These are phyloP conservation scores for Tritrichomonas foetus DNA, from an alignment of 208 protist species.

Conservation along the genomic window DNA sequence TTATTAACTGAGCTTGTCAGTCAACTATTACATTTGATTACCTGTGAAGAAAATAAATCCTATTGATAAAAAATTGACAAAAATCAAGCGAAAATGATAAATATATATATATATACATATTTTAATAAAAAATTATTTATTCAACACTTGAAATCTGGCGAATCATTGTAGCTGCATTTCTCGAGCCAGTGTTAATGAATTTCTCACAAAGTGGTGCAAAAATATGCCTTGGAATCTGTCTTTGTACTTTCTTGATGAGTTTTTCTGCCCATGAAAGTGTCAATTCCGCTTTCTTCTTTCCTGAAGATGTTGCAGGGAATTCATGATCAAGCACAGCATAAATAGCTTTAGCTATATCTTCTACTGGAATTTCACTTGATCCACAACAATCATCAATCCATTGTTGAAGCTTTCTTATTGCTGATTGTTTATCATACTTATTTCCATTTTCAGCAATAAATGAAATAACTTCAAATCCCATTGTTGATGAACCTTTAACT, in stretches of 20 bases:
- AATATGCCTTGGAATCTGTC: not conserved
- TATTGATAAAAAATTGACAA: too few species aligned
- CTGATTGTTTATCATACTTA: not conserved
- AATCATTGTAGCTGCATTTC: not conserved
- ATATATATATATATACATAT: too few species aligned
- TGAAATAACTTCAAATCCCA: not conserved
- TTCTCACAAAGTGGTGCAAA: not conserved
- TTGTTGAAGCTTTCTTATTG: not conserved
- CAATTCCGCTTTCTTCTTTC: not conserved
- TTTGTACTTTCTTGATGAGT: conserved; percentile 10
- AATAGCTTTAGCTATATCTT: not conserved
- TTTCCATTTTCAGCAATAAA: not conserved
- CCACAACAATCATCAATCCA: not conserved
- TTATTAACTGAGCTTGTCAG: too few species aligned
- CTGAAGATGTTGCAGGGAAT: not conserved
- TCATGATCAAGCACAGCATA: not conserved
- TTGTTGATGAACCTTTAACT: not conserved
- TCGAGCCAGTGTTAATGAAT: not conserved
- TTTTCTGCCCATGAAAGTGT: not conserved
- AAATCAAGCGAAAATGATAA: too few species aligned
- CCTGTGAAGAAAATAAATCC: too few species aligned
- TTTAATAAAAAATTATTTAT: too few species aligned
- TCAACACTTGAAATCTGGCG: not conserved
- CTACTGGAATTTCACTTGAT: not conserved
- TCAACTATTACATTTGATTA: too few species aligned